These are phyloP conservation scores for Tuber indicum DNA, from an alignment of 495 filamentous ascomycete genomes.

Conservation along the genomic window DNA sequence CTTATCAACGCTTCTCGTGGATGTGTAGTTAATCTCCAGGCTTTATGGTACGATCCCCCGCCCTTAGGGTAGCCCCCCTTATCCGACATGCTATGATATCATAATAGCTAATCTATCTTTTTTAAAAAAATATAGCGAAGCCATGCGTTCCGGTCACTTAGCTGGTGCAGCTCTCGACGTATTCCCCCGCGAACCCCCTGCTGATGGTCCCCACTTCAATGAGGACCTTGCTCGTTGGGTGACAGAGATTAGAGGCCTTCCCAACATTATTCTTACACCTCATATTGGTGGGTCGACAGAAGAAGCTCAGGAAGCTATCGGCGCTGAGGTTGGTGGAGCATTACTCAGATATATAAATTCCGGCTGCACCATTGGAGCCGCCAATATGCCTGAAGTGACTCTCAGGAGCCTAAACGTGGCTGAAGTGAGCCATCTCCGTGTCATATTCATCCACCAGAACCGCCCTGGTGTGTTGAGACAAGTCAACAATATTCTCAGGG, in stretches of 20 bases:
- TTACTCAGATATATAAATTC: constrained; percentile 89
- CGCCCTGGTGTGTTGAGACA: constrained; percentile 87
- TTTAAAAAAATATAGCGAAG: constrained; percentile 45
- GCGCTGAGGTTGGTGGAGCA: constrained; percentile 81
- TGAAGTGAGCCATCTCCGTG: constrained; percentile 77
- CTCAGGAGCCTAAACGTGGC: constrained; percentile 77
- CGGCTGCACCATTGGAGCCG: constrained; percentile 75
- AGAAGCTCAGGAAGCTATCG: constrained; percentile 91
- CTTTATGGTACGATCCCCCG: constrained; percentile 46
- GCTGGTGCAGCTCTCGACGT: constrained; percentile 95
- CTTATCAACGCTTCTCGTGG: constrained; percentile 94
- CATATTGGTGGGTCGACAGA: constrained; percentile 98
- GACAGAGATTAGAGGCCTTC: constrained; percentile 74
- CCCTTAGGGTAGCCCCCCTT: not conserved
- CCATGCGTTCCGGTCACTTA: constrained; percentile 79
- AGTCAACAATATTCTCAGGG: constrained; percentile 86
- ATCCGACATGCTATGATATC: not conserved
- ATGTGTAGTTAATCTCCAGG: constrained; percentile 88
- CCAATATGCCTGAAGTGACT: constrained; percentile 91
- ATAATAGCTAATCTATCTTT: not conserved
- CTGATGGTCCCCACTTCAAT: constrained; percentile 92
- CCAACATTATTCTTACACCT: constrained; percentile 90
- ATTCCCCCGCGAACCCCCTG: constrained; percentile 85
- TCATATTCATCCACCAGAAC: constrained; percentile 94
- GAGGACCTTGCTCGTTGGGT: constrained; percentile 76